Conservation (phyloP, 306 rosid species). For the Pyrus pyrifolia region DNA sequence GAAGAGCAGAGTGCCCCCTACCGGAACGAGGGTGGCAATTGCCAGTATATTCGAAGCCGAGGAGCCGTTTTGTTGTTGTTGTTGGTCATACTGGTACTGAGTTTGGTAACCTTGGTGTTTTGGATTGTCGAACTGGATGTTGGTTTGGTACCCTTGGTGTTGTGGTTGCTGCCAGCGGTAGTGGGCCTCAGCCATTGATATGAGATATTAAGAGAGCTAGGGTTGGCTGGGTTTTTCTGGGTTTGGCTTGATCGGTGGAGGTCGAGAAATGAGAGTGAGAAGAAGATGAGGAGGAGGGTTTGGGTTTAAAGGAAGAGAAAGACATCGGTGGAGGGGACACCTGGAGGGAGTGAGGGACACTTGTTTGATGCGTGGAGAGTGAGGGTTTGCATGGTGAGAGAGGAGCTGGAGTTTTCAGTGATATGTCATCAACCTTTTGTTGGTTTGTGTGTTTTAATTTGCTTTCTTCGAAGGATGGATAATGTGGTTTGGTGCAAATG, state of each 20-base stretch:
- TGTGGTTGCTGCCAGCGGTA: not conserved
- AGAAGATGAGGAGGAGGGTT: not conserved
- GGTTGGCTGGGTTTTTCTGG: not conserved
- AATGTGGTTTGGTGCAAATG: not conserved
- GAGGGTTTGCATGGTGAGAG: not conserved
- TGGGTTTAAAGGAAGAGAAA: not conserved
- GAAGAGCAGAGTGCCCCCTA: constrained; percentile 42
- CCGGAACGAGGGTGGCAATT: constrained; percentile 34
- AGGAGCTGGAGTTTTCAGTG: not conserved
- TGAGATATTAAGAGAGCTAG: not conserved
- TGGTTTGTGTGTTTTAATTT: not conserved
- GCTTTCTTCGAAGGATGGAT: not conserved
- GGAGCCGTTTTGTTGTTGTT: constrained; percentile 2
- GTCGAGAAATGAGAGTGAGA: not conserved
- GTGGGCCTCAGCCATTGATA: not conserved
- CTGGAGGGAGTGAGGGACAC: constrained; percentile 23
- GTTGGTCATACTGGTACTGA: constrained; percentile 1
- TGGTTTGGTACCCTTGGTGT: not conserved
- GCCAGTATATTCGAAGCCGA: constrained; percentile 29
- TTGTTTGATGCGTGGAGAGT: not conserved
- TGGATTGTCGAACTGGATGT: not conserved
- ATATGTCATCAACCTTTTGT: not conserved
- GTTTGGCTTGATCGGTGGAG: not conserved
- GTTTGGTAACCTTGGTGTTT: not conserved
- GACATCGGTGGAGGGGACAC: constrained; percentile 22